A percentile compares a stretch with the other conserved stretches of the same genome.
These are phyloP conservation scores for Alternaria sp. DNA, from an alignment of 2,329 filamentous ascomycete genomes.

Conservation along the genomic window DNA sequence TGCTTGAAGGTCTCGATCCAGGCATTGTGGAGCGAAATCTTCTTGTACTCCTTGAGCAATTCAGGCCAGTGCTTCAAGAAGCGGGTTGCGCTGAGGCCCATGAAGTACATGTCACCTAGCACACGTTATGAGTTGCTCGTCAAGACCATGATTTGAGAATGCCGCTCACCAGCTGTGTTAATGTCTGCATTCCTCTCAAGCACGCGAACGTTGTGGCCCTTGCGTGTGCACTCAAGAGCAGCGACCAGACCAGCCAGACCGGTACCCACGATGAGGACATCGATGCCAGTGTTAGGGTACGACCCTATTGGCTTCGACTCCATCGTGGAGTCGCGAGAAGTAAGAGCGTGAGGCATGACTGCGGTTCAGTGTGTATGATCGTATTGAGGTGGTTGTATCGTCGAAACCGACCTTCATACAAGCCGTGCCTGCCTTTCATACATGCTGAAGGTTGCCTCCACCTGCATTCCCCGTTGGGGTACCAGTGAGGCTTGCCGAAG, in stretches of 20 bases:
- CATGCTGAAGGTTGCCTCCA: constrained; percentile 20
- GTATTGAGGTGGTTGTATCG: constrained; percentile 6
- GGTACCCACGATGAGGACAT: constrained; percentile 50
- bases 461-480: constrained; percentile 24
- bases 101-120: constrained; percentile 66
- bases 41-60: constrained; percentile 58
- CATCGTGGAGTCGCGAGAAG: constrained; percentile 55
- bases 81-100: constrained; percentile 62
- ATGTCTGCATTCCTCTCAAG: constrained; percentile 55
- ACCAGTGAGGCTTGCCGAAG: constrained; percentile 28
- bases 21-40: constrained; percentile 60
- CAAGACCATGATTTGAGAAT: neutral
- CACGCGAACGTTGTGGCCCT: constrained; percentile 50
- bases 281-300: constrained; percentile 53
- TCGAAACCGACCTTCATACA: constrained; percentile 5
- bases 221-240: constrained; percentile 49
- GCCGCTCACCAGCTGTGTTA: constrained; percentile 58
- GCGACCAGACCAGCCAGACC: constrained; percentile 48
- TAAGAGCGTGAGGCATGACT: constrained; percentile 51
- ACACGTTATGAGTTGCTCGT: constrained; percentile 7
- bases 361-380: constrained; percentile 1
- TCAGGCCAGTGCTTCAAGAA: constrained; percentile 64
- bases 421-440: constrained; percentile 12
- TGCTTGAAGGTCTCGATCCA: constrained; percentile 65
- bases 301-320: constrained; percentile 59